Base-by-base conservation (phyloP, 257 asterid species). In the Striga asiatica region DNA sequence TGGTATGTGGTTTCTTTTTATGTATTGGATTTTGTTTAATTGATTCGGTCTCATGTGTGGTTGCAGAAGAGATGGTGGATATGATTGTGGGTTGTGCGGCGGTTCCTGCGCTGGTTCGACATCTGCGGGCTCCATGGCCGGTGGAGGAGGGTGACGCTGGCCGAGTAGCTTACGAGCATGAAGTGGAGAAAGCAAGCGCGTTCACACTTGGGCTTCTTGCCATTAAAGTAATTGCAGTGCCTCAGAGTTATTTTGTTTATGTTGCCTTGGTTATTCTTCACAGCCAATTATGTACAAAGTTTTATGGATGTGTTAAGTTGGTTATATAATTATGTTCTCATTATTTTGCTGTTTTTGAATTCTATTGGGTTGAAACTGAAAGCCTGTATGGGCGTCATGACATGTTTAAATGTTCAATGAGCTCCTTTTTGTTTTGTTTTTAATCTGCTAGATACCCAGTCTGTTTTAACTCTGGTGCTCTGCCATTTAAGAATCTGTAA, bases 141-240 rank as follows among this genome's bases (percentile, higher is more conserved):
- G 48, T 8, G 37, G 65, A 67, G 25, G 89, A 73, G 47, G 78
- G 77, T 6, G 84, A 71, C 34, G 38, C 54, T 46, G 75, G 39
- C 19, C 54, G 41, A 25, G 64, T 37, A 35, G 74, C 74, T 0
- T 69, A 67, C 50, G 83, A 81, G 71, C 94, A 83, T 6, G 96
- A 87, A 78, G 92, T 79, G 70, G 96, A 83, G 78, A 87, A 83
- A 64, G 94, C 87, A 69, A 75, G 86, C 60, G 96, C 89, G 47
- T 77, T 83, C 58, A 74, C 87, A 7, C 83, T 87, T 23, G 94
- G 96, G 16, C 92, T 87, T 61, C 92, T 87, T 52, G 89, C 94
- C 32, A 47, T 81, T 62, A 83, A 80, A 65, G 97, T 84, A 78
- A 60, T 52, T 56, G 21, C 53, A 39, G 14, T 60, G 16, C 61